A percentile compares a stretch with the other conserved stretches of the same genome.
Conservation (phyloP, 768 basidiomycete genomes). For the Boletellus ananiceps region DNA sequence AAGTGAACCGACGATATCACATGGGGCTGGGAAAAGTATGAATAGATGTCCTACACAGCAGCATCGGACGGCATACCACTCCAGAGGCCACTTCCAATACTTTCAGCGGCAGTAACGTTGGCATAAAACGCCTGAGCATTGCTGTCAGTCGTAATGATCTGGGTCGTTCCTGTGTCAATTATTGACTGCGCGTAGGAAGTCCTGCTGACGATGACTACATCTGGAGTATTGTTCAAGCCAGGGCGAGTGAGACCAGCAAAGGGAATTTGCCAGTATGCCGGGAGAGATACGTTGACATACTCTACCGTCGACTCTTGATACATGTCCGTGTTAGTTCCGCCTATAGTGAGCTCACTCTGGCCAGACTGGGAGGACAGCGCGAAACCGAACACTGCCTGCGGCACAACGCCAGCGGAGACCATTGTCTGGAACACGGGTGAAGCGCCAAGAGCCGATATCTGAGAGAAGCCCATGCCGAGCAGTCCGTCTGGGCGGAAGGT, state of each 20-base stretch:
- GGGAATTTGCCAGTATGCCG: constrained; percentile 37
- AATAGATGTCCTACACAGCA: background rate
- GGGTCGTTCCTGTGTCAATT: constrained; percentile 32
- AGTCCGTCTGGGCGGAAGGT: constrained; percentile 38
- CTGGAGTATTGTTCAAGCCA: constrained; percentile 14
- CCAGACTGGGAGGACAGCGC: constrained; percentile 38
- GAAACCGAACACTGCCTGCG: constrained; percentile 43
- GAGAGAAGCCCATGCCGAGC: constrained; percentile 40
- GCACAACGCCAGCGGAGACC: constrained; percentile 30
- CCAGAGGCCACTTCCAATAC: constrained; percentile 33
- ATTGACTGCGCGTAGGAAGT: constrained; percentile 26
- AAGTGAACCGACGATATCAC: constrained; percentile 22
- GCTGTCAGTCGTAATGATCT: constrained; percentile 25
- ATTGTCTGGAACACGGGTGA: constrained; percentile 45
- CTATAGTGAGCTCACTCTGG: constrained; percentile 52
- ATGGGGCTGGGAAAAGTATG: constrained; percentile 28
- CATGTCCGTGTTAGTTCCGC: constrained; percentile 44
- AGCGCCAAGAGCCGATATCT: constrained; percentile 33
- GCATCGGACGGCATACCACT: constrained; percentile 21
- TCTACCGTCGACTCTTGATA: constrained; percentile 43
- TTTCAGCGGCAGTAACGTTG: constrained; percentile 23
- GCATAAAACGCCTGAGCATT: constrained; percentile 28
- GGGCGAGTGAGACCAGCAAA: constrained; percentile 28
- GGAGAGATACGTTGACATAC: constrained; percentile 29
- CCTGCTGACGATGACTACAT: constrained; percentile 24